A percentile compares a stretch with the other conserved stretches of the same genome.
Evolutionary conservation across 805 yeast genomes (phyloP).

Genomic region (Sugiyamaella boreocaroliniensis): DNA sequence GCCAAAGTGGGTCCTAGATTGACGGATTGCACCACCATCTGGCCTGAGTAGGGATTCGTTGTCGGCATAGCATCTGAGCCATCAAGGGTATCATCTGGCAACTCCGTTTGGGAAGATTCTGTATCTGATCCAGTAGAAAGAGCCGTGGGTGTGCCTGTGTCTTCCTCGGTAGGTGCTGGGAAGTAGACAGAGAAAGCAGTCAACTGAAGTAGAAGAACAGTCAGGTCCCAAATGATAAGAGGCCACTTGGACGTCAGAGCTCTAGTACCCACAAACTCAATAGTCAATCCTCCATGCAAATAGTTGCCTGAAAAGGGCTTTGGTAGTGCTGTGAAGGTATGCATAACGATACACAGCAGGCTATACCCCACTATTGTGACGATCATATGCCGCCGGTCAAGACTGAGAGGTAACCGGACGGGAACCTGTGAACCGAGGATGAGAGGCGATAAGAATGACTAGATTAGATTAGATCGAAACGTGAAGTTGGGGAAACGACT

Average conservation of each 20-base stretch:
- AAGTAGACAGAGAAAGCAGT: constrained; percentile 14
- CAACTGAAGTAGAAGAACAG: constrained; percentile 16
- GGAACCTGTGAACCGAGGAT: constrained; percentile 4
- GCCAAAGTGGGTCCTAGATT: constrained; percentile 1
- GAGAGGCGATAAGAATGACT: constrained; percentile 6
- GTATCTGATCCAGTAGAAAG: neutral
- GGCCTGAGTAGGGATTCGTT: constrained; percentile 12
- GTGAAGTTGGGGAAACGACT: neutral
- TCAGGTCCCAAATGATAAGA: constrained; percentile 17
- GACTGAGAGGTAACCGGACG: constrained; percentile 4
- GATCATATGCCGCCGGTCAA: constrained; percentile 14
- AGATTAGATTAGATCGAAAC: neutral
- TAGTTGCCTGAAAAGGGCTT: constrained; percentile 11
- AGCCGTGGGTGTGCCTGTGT: neutral
- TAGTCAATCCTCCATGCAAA: constrained; percentile 21
- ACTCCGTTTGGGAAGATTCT: no score
- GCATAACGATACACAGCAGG: constrained; percentile 11
- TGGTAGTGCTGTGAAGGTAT: constrained; percentile 11
- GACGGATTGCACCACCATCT: constrained; percentile 14
- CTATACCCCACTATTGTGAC: constrained; percentile 13
- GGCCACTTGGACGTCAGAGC: constrained; percentile 13
- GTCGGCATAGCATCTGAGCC: neutral
- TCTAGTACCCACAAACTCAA: constrained; percentile 20
- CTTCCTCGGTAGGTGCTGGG: constrained; percentile 1
- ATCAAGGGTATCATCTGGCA: no score